Percentiles rank a stretch among this genome's conserved stretches.
These are phyloP conservation scores for Pugionium dolabratum DNA, from an alignment of 345 rosid species.

Conservation along the genomic window DNA sequence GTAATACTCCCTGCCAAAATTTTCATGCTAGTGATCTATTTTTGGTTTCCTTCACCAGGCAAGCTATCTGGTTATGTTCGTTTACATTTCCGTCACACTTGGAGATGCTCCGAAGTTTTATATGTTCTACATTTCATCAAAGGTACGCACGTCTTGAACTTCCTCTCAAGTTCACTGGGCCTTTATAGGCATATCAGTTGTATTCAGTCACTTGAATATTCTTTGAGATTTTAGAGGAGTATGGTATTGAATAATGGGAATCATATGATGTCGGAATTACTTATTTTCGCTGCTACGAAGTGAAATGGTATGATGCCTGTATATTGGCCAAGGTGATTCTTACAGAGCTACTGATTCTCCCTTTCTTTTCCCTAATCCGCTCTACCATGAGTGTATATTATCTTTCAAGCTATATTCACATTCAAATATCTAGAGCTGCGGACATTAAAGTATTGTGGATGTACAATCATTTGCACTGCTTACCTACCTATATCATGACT, in stretches of 20 bases:
- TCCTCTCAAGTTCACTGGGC: constrained; percentile 23
- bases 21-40: constrained; percentile 15
- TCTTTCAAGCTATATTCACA: constrained; percentile 28
- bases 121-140: constrained; percentile 75
- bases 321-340: constrained; percentile 27
- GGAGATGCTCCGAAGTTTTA: constrained; percentile 68
- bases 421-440: constrained; percentile 14
- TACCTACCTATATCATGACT: constrained; percentile 27
- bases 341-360: constrained; percentile 1
- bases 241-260: constrained; percentile 10
- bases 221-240: constrained; percentile 4
- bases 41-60: constrained; percentile 48
- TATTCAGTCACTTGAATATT: constrained; percentile 18
- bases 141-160: constrained; percentile 51
- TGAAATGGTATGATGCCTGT: constrained; percentile 20
- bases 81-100: constrained; percentile 80
- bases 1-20: constrained; percentile 6
- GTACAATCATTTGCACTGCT: constrained; percentile 24
- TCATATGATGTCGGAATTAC: constrained; percentile 28
- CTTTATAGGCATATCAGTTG: constrained; percentile 26
- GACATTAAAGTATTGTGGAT: constrained; percentile 11
- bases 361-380: not conserved
- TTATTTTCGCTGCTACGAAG: constrained; percentile 6
- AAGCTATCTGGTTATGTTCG: constrained; percentile 97
- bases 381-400: not conserved